Conservation (phyloP, 257 asterid genomes). For the Sherardia arvensis region DNA sequence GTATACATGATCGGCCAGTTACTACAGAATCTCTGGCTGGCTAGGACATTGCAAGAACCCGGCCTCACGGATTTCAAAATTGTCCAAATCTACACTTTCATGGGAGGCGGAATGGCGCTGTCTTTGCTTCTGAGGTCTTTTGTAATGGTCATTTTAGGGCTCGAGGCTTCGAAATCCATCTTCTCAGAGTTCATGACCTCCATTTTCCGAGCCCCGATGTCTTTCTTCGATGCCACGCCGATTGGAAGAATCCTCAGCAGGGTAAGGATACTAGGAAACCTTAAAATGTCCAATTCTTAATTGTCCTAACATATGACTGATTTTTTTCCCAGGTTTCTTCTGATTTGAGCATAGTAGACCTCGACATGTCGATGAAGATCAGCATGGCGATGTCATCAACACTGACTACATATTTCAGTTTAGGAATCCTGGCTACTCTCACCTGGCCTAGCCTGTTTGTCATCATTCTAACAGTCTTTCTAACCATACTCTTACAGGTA, state of each 20-base stretch:
- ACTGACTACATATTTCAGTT: conserved; percentile 22
- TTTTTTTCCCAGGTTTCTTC: conserved; percentile 25
- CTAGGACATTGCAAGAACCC: conserved; percentile 30
- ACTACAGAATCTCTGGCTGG: conserved; percentile 37
- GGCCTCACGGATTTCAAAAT: conserved; percentile 19
- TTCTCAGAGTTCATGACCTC: conserved; percentile 30
- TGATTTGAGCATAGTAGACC: conserved; percentile 28
- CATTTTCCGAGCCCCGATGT: conserved; percentile 83
- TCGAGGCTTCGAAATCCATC: conserved; percentile 27
- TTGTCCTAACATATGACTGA: background rate
- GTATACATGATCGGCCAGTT: conserved; percentile 32
- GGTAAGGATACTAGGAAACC: conserved; percentile 19
- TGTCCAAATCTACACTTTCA: conserved; percentile 21
- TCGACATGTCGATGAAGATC: conserved; percentile 23
- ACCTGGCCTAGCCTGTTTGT: conserved; percentile 26
- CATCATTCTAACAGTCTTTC: conserved; percentile 19
- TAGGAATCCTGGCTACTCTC: conserved; percentile 26
- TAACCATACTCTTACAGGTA: conserved; percentile 24
- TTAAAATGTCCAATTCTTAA: too few species aligned
- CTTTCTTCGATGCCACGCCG: conserved; percentile 93
- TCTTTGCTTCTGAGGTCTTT: conserved; percentile 29
- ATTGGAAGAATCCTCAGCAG: conserved; percentile 83
- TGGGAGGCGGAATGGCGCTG: conserved; percentile 26
- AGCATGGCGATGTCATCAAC: conserved; percentile 18
- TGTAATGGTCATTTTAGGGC: conserved; percentile 24